Base-by-base conservation (phyloP, 306 rosid species). In the Vigna hirtella region DNA sequence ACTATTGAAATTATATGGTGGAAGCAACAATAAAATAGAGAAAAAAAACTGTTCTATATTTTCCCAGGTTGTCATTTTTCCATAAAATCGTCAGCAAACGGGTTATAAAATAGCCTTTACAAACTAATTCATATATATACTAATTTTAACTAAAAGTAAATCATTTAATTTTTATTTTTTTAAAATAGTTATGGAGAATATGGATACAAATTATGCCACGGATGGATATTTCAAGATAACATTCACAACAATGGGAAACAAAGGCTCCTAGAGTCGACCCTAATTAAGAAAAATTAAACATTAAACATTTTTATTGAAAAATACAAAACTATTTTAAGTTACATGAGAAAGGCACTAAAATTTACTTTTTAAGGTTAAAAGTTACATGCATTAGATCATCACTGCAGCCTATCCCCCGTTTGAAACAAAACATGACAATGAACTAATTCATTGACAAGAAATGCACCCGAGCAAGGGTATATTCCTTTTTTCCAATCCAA, bases 401-500 rank as follows among this genome's bases (percentile, higher is more conserved):
- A 2, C 58, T 3, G 50, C 50, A 45, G 5, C 50, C 50, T 3
- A 45, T 11, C 16, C 48, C 48, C 14, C 50, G 5, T 45, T 45
- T 45, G 50, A 45, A 45, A 45, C 50, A 45, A 10, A 49, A 61
- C 58, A 20, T n/a, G 73, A 3, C 7, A 51, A 17, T 67, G 17
- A 61, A 64, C 85, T 92, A 92, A 86, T 87, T 91, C 85, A 72
- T 80, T 11, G 95, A 90, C 71, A 94, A 77, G 87, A 92, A 94
- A 90, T 94, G 98, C 75, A 92, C 97, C 51, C 98, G 91, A n/a
- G 97, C 97, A 49, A 94, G 95, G 18, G 86, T 77, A 83, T 94
- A 94, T 73, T 94, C 98, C 82, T 89, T 92, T 36, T 93, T 95
- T 15, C 91, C 94, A 82, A 94, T 85, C 98, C 98, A 94, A 48